Base-by-base conservation (phyloP, 441 rosid genomes). In the Populus trichocarpa region DNA sequence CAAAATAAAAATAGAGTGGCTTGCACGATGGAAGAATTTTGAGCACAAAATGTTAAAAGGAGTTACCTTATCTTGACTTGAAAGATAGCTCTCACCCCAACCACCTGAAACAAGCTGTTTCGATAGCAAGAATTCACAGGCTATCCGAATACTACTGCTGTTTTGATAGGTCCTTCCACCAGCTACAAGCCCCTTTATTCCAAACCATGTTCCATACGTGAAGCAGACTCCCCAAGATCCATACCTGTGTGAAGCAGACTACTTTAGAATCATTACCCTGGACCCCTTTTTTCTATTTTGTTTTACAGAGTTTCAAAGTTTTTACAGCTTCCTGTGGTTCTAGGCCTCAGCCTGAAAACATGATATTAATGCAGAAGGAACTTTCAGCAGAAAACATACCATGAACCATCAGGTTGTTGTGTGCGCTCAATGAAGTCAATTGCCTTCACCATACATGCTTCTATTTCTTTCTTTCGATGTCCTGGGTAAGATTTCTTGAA, bases 201-300 rank as follows among this genome's bases (percentile, higher is more conserved):
- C 96, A 40, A 88, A 88, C 93, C 93, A 91, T 42, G 91, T 85
- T 46, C 89, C 93, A 33, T 89, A 91, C 0, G 87, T 85, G 86
- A 84, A 91, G 81, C 97, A 91, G 25, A 90, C 87, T 68, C 94
- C 97, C 96, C 97, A 91, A 2, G 90, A 86, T 0, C 95, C 97
- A 26, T 91, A 90, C 97, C 93, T 91, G 38, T 2, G 16, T 53
- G 14, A 22, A 8, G 23, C 32, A 40, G 13, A 40, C 46, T 10
- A 40, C 46, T 40, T 40, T 10, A 40, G 46, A 40, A 8, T 10
- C 46, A 40, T 35, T 35, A 1, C 8, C n/a, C 38, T 35, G 38
- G 38, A 7, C 8, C 38, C 10, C 38, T 35, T 35, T 35, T 35
- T 33, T 22, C 69, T 36, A 4, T 20, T 22, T 69, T 33, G 3